phyloP scores from a whole-genome alignment of 2,329 filamentous ascomycete genomes.

The Xylaria arbuscula region DNA sequence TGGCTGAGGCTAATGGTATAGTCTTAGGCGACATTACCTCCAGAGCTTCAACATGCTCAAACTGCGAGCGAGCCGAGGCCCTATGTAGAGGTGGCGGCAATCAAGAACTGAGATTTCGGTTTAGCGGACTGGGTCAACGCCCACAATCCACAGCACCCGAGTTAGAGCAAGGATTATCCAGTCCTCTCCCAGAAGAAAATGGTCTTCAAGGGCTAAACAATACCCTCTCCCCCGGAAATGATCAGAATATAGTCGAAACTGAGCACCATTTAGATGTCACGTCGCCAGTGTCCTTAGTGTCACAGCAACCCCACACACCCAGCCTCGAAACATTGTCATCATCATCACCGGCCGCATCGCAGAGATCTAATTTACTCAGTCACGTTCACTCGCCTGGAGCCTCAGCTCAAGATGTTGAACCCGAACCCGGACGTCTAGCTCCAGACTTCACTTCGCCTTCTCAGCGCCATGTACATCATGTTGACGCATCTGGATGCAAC shows the following conservation, averaged over 20 bases:
- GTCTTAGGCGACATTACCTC: slow-evolving; percentile 6
- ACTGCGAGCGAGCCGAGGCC: slow-evolving; percentile 9
- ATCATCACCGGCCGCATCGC: background rate
- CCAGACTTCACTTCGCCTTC: background rate
- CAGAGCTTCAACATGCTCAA: slow-evolving; percentile 15
- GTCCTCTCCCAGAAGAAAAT: background rate
- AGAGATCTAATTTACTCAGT: background rate
- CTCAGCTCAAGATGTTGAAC: background rate
- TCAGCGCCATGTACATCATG: background rate
- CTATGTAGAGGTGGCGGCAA: slow-evolving; percentile 15
- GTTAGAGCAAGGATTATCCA: background rate
- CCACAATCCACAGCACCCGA: background rate
- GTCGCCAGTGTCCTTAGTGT: background rate
- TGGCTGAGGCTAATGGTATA: background rate
- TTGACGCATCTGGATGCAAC: background rate
- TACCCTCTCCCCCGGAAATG: background rate
- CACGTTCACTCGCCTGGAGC: background rate
- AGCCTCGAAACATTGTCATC: background rate
- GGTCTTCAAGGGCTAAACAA: background rate
- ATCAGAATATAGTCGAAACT: background rate
- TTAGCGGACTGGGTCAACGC: slow-evolving; percentile 7
- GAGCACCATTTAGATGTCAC: background rate
- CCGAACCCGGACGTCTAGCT: background rate
- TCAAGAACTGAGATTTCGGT: slow-evolving; percentile 15
- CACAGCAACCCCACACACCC: background rate